Percentiles rank a stretch among this genome's conserved stretches.
Evolutionary conservation across 2,329 filamentous ascomycete species (phyloP).

Genomic region (Colletotrichum sidae): DNA sequence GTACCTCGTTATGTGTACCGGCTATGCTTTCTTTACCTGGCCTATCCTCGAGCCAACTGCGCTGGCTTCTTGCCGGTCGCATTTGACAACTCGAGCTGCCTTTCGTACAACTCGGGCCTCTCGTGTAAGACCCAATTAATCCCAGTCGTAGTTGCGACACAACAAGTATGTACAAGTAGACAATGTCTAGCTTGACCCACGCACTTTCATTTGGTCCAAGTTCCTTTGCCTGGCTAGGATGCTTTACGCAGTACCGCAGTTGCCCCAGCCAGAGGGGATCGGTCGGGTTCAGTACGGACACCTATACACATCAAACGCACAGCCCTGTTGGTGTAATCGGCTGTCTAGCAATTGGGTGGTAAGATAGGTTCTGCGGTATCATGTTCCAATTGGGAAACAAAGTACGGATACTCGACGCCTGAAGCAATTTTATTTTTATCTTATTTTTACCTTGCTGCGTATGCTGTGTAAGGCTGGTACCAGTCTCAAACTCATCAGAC

Average conservation of each 20-base stretch:
- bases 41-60: not conserved
- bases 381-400: not conserved
- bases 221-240: too few relatives aligned
- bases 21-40: too few relatives aligned
- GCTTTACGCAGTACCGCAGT: too few relatives aligned
- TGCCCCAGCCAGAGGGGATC: too few relatives aligned
- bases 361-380: constrained; percentile 7
- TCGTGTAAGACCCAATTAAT: constrained; percentile 23
- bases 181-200: not conserved
- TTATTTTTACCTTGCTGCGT: not conserved
- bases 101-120: constrained; percentile 8
- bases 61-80: not conserved
- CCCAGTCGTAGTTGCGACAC: constrained; percentile 27
- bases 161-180: constrained; percentile 5
- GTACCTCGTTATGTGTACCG: too few relatives aligned
- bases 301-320: not conserved
- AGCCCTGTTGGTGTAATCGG: constrained; percentile 8
- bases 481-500: not conserved
- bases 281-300: too few relatives aligned
- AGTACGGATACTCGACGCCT: too few relatives aligned
- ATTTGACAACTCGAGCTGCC: not conserved
- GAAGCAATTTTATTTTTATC: too few relatives aligned
- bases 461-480: constrained; percentile 8
- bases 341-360: constrained; percentile 16
- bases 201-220: not conserved